Evolutionary conservation across 2,329 filamentous ascomycete genomes (phyloP).

Genomic region (Phaeosphaeriaceae sp.): DNA sequence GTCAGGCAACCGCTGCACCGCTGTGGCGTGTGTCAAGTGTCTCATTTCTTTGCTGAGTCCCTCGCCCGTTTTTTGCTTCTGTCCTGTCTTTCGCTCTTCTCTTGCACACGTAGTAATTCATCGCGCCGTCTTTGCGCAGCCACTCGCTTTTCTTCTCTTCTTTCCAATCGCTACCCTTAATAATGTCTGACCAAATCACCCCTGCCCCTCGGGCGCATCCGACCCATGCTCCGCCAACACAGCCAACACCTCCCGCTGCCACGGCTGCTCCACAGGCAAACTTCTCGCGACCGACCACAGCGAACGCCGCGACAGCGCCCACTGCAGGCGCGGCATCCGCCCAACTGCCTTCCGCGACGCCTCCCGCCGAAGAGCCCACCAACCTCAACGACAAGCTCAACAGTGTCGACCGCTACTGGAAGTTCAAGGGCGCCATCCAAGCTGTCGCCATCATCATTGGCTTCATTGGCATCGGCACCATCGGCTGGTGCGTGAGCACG

Average conservation of each 20-base stretch:
- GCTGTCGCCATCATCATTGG: constrained; percentile 27
- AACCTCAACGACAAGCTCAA: constrained; percentile 34
- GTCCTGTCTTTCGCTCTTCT: background rate
- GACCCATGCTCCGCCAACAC: background rate
- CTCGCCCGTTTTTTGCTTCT: background rate
- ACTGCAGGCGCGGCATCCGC: constrained; percentile 1
- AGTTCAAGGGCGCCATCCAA: constrained; percentile 39
- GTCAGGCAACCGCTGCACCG: background rate
- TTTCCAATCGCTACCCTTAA: constrained; percentile 4
- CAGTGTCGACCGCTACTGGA: constrained; percentile 37
- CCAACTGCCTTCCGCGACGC: constrained; percentile 1
- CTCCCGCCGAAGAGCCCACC: constrained; percentile 12
- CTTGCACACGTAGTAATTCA: background rate
- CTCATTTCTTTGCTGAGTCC: background rate
- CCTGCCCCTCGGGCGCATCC: constrained; percentile 8
- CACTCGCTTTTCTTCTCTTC: constrained; percentile 3
- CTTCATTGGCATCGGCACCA: constrained; percentile 42
- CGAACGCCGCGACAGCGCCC: constrained; percentile 6
- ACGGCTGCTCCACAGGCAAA: constrained; percentile 1
- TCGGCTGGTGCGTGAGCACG: constrained; percentile 29
- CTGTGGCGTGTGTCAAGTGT: background rate
- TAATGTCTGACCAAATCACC: constrained; percentile 17
- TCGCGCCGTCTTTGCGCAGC: constrained; percentile 3
- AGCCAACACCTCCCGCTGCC: constrained; percentile 2
- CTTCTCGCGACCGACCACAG: constrained; percentile 6